These are phyloP conservation scores for Saccharomycopsis sp. DNA, from an alignment of 805 yeast genomes.

Conservation along the genomic window DNA sequence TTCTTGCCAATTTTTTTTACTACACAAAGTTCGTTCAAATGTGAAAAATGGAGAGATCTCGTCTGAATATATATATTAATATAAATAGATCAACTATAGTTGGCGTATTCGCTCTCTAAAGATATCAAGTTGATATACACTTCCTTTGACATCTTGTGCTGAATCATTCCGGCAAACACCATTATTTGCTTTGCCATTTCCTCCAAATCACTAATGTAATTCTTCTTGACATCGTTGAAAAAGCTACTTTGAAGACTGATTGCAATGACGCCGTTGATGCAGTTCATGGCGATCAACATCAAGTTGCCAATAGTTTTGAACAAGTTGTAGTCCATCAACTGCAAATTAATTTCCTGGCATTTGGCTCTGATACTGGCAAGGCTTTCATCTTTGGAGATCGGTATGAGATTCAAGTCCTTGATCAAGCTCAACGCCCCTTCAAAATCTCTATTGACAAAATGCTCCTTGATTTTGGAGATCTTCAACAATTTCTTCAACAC, in stretches of 20 bases:
- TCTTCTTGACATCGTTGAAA: constrained; percentile 39
- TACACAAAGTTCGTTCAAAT: too few species aligned
- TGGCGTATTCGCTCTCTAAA: constrained; percentile 1
- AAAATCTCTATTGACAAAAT: constrained; percentile 49
- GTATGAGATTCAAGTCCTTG: constrained; percentile 55
- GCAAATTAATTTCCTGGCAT: constrained; percentile 56
- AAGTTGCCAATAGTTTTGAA: constrained; percentile 74
- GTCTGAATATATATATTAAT: too few species aligned
- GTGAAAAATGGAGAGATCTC: too few species aligned
- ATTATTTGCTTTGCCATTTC: constrained; percentile 76
- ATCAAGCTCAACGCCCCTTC: constrained; percentile 47
- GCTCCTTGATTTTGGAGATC: constrained; percentile 58
- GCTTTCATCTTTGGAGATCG: constrained; percentile 42
- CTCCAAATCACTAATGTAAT: constrained; percentile 45
- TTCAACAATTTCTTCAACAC: constrained; percentile 57
- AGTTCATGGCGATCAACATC: constrained; percentile 72
- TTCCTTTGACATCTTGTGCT: constrained; percentile 83
- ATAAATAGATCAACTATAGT: too few species aligned
- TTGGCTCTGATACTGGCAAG: constrained; percentile 51
- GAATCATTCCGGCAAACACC: constrained; percentile 92
- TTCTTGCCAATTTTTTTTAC: background rate
- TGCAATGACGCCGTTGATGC: constrained; percentile 51
- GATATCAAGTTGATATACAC: constrained; percentile 34
- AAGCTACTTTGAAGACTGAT: constrained; percentile 31
- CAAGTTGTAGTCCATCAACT: constrained; percentile 51